A percentile compares a stretch with the other conserved stretches of the same genome.
Evolutionary conservation across 192 early-diverging fungal genomes (phyloP).

Genomic region (Coemansia guatemalensis): DNA sequence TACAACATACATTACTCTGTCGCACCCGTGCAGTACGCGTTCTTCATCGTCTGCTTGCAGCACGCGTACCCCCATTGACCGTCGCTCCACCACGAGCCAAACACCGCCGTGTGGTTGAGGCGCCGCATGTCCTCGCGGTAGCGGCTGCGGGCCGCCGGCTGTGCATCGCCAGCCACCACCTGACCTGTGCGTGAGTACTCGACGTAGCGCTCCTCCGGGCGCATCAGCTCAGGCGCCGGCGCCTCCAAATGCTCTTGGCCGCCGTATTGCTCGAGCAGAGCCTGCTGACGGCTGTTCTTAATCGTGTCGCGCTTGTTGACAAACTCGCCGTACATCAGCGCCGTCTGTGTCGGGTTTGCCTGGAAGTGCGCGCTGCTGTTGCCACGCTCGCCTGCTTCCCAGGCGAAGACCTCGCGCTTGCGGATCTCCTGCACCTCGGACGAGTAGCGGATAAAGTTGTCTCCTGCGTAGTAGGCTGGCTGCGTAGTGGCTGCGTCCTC

Average conservation of each 20-base stretch:
- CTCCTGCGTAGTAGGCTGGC: constrained; percentile 67
- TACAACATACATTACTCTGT: neutral
- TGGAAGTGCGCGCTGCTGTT: constrained; percentile 80
- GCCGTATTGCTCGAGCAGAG: constrained; percentile 87
- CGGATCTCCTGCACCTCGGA: constrained; percentile 82
- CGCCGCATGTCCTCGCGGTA: constrained; percentile 89
- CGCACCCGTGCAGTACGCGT: constrained; percentile 80
- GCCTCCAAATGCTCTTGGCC: constrained; percentile 91
- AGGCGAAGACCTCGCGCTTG: constrained; percentile 88
- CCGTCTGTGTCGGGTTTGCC: constrained; percentile 95
- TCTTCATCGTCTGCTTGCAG: constrained; percentile 76
- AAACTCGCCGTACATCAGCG: constrained; percentile 86
- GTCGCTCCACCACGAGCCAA: constrained; percentile 95
- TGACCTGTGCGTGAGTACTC: constrained; percentile 94
- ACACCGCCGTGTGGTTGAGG: constrained; percentile 85
- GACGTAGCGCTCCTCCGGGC: constrained; percentile 92
- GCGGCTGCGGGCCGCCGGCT: constrained; percentile 67
- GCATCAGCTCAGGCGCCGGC: constrained; percentile 88
- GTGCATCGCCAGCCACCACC: constrained; percentile 81
- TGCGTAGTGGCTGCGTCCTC: constrained; percentile 22
- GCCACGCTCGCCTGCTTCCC: constrained; percentile 85
- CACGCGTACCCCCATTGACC: constrained; percentile 97
- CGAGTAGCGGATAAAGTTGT: constrained; percentile 92
- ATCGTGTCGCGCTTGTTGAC: constrained; percentile 78
- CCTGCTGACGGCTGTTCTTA: constrained; percentile 68